Conservation (phyloP, 2,329 filamentous ascomycete species). For the Triangularia verruculosa region DNA sequence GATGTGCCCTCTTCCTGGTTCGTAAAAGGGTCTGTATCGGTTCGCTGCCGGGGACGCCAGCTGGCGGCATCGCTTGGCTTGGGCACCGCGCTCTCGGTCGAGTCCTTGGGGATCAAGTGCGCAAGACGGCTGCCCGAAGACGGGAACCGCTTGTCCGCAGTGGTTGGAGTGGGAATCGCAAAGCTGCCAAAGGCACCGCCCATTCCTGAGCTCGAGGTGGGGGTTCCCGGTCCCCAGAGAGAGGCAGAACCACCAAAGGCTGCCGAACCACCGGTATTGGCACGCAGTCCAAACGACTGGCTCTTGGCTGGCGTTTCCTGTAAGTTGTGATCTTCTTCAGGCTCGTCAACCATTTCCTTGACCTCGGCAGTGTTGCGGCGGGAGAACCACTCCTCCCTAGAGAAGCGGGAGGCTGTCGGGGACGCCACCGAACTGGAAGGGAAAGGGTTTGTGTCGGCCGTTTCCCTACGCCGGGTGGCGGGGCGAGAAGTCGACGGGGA, state of each 20-base stretch:
- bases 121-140: constrained; percentile 82
- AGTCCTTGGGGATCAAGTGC: constrained; percentile 77
- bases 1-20: constrained; percentile 56
- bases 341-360: constrained; percentile 52
- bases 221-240: constrained; percentile 51
- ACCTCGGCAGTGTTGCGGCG: constrained; percentile 50
- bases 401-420: constrained; percentile 59
- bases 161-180: constrained; percentile 58
- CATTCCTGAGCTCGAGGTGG: constrained; percentile 64
- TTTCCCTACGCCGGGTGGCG: constrained; percentile 77
- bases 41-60: constrained; percentile 60
- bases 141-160: constrained; percentile 70
- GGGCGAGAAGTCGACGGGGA: constrained; percentile 74
- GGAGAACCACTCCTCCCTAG: constrained; percentile 63
- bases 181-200: constrained; percentile 84
- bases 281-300: constrained; percentile 46
- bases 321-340: constrained; percentile 43
- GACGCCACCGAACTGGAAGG: constrained; percentile 54
- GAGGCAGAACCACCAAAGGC: constrained; percentile 43
- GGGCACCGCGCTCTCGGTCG: constrained; percentile 58
- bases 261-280: constrained; percentile 48
- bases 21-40: constrained; percentile 70
- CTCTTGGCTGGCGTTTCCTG: constrained; percentile 32
- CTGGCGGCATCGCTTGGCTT: constrained; percentile 50
- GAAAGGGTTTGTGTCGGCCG: constrained; percentile 65